phyloP scores from a whole-genome alignment of 345 rosid species.

The Crucihimalaya himalaica region DNA sequence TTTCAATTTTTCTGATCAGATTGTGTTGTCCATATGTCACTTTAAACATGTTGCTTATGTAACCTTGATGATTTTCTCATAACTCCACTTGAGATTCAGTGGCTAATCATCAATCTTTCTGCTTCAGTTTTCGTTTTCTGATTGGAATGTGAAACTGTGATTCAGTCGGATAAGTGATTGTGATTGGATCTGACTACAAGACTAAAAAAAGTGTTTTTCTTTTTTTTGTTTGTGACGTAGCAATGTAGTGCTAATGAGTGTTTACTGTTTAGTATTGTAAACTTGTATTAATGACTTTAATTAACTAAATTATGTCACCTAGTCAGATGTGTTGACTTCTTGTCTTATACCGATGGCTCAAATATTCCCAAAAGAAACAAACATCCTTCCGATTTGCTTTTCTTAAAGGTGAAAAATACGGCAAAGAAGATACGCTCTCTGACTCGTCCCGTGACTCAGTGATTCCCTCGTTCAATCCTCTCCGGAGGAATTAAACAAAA shows the following conservation, averaged over 20 bases:
- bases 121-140: neutral
- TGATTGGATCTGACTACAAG: constrained; percentile 2
- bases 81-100: neutral
- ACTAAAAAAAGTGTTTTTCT: neutral
- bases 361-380: constrained; percentile 29
- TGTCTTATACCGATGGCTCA: constrained; percentile 17
- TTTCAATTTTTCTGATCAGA: neutral
- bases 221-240: neutral
- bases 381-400: constrained; percentile 16
- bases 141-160: neutral
- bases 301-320: neutral
- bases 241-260: neutral
- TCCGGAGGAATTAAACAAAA: constrained; percentile 14
- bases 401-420: neutral
- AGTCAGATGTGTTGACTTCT: constrained; percentile 33
- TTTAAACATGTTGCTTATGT: neutral
- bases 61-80: neutral
- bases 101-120: neutral
- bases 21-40: neutral
- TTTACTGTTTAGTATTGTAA: neutral
- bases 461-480: constrained; percentile 21
- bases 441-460: constrained; percentile 42
- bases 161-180: neutral
- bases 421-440: constrained; percentile 26
- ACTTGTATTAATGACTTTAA: neutral